These are phyloP conservation scores for Fraxinus excelsior DNA, from an alignment of 257 asterid species.

Conservation along the genomic window DNA sequence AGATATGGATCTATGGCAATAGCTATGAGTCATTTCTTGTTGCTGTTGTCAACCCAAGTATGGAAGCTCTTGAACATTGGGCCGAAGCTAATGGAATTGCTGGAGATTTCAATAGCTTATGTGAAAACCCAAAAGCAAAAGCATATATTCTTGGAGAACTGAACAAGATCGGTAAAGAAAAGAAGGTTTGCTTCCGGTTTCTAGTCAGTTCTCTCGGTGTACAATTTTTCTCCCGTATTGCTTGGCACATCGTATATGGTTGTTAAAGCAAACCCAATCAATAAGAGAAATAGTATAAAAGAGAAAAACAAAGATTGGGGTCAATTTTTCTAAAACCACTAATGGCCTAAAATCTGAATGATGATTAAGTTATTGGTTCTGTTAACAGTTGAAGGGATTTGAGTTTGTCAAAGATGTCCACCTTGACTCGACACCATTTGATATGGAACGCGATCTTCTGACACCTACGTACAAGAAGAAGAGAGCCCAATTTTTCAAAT, in stretches of 20 bases:
- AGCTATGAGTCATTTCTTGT: constrained; percentile 79
- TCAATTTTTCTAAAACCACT: neutral
- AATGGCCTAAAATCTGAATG: neutral
- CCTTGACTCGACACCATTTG: constrained; percentile 69
- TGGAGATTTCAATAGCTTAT: constrained; percentile 46
- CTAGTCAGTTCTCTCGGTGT: neutral
- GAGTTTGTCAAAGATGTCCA: constrained; percentile 67
- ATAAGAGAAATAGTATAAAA: neutral
- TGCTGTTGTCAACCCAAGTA: constrained; percentile 79
- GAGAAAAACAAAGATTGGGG: neutral
- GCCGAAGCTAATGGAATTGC: constrained; percentile 49
- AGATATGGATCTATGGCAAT: constrained; percentile 87
- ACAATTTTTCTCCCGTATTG: neutral
- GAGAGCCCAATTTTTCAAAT: constrained; percentile 58
- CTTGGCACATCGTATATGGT: neutral
- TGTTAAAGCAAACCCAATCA: neutral
- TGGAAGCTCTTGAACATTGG: constrained; percentile 52
- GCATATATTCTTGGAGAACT: constrained; percentile 54
- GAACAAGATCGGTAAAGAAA: constrained; percentile 58
- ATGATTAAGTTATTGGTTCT: neutral
- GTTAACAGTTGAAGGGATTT: constrained; percentile 72
- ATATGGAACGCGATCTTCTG: constrained; percentile 80
- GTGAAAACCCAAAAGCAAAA: constrained; percentile 54
- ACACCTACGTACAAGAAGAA: constrained; percentile 89
- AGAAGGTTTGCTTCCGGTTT: constrained; percentile 50